Base-by-base conservation (phyloP, 1,284 basidiomycete genomes). In the Heterobasidion parviporum region DNA sequence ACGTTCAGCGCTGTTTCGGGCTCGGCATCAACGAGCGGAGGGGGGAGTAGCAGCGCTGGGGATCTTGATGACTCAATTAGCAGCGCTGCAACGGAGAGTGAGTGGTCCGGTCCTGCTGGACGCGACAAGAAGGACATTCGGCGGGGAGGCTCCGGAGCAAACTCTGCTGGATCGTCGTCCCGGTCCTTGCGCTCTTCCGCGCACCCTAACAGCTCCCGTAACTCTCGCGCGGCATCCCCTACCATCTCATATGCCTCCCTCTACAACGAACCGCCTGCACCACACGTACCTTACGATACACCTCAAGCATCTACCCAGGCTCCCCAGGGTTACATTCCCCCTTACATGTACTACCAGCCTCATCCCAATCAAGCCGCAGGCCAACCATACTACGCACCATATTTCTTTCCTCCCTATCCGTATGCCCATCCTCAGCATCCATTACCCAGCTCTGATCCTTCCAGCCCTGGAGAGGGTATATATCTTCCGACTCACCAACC, bases 1-100 rank as follows among this genome's bases (percentile, higher is more conserved):
- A 82, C 84, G 34, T 71, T 84, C 54, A 87, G 85, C 62, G 74
- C 87, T 52, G 74, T 79, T 0, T 87, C 84, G 8, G 82, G 80
- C 48, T 87, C 85, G 34, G 79, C 79, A 3, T 81, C 79, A 20
- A 80, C 79, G 8, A 79, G 79, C 56, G 81, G 75, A 49, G 80
- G 79, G 50, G 75, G 77, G 32, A 77, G 78, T 50, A 79, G 77
- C 61, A 81, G 81, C 61, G 67, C 72, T 50, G 82, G 79, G 50
- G 87, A 87, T 61, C 68, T 79, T 8, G 87, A 88, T 59, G 46
- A 48, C 18, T 48, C 46, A 32, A 76, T 74, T 35, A 85, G 83
- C 64, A 85, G 83, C 15, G 82, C 82, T 34, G 77, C 85, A 8
- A 89, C 87, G 8, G 87, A 90, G 69, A 89, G 87, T 67, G 88